These are phyloP conservation scores for Tulasnella sp. DNA, from an alignment of 768 basidiomycete species.

Conservation along the genomic window DNA sequence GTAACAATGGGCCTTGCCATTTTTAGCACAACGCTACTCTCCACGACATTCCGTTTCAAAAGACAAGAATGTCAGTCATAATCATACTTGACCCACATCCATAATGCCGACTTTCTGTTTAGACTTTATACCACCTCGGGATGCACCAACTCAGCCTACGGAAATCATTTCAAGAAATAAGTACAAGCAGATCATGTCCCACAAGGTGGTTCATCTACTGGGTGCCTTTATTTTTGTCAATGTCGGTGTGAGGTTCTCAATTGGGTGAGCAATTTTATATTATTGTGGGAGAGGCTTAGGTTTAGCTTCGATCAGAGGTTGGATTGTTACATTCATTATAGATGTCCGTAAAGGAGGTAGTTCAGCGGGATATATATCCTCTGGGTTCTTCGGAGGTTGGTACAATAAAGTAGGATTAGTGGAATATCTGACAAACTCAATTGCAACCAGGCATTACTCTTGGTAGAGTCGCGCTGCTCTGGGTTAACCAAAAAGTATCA, in stretches of 20 bases:
- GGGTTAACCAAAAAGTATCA: slow-evolving; percentile 12
- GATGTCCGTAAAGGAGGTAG: slow-evolving; percentile 35
- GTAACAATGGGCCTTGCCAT: no score
- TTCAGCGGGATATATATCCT: slow-evolving; percentile 37
- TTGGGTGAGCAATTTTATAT: slow-evolving; percentile 10
- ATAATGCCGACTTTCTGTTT: no score
- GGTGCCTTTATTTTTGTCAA: slow-evolving; percentile 19
- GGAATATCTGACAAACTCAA: no score
- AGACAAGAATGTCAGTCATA: no score
- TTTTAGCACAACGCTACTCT: no score
- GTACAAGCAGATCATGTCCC: slow-evolving; percentile 15
- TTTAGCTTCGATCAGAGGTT: slow-evolving; percentile 29
- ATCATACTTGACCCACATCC: no score
- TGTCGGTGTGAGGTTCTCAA: slow-evolving; percentile 19
- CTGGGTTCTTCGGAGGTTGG: slow-evolving; percentile 35
- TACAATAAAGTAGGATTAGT: background rate
- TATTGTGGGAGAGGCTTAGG: background rate
- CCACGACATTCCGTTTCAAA: no score
- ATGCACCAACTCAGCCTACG: no score
- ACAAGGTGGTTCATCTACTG: slow-evolving; percentile 15
- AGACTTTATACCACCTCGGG: no score
- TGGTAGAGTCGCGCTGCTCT: slow-evolving; percentile 14
- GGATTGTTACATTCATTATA: slow-evolving; percentile 43
- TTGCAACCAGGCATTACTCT: slow-evolving; percentile 7
- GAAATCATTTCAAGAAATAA: no score